Conservation (phyloP, 1,139 yeast genomes). For the Saccharomyces hybrid region DNA sequence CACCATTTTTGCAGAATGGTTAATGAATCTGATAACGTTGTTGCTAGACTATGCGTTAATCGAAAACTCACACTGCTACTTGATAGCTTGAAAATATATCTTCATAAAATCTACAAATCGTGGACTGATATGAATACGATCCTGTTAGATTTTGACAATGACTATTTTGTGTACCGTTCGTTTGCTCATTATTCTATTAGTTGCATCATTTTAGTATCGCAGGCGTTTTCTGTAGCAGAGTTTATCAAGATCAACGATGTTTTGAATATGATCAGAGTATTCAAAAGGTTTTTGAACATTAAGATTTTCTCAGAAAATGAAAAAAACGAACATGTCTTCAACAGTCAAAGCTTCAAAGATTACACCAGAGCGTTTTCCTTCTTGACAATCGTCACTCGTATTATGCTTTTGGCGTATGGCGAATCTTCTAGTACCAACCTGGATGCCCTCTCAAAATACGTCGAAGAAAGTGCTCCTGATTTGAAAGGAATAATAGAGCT, state of each 20-base stretch:
- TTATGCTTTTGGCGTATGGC: constrained; percentile 14
- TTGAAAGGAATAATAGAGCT: constrained; percentile 11
- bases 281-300: constrained; percentile 13
- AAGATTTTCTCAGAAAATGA: constrained; percentile 8
- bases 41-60: constrained; percentile 16
- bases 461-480: constrained; percentile 15
- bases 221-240: constrained; percentile 8
- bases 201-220: constrained; percentile 14
- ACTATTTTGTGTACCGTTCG: constrained; percentile 14
- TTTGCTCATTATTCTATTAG: constrained; percentile 13
- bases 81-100: constrained; percentile 5
- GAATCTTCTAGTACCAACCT: constrained; percentile 9
- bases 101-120: constrained; percentile 6
- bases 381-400: constrained; percentile 16
- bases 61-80: constrained; percentile 6
- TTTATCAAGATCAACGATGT: constrained; percentile 14
- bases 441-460: constrained; percentile 12
- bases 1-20: constrained; percentile 11
- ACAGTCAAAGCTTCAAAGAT: constrained; percentile 14
- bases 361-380: constrained; percentile 16
- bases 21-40: constrained; percentile 17
- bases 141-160: constrained; percentile 12
- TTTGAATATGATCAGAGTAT: constrained; percentile 11
- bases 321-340: constrained; percentile 7
- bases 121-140: constrained; percentile 20